Percentiles rank a stretch among this genome's conserved stretches.
Evolutionary conservation across 1,139 yeast species (phyloP).

Genomic region (Saccharomyces uvarum): DNA sequence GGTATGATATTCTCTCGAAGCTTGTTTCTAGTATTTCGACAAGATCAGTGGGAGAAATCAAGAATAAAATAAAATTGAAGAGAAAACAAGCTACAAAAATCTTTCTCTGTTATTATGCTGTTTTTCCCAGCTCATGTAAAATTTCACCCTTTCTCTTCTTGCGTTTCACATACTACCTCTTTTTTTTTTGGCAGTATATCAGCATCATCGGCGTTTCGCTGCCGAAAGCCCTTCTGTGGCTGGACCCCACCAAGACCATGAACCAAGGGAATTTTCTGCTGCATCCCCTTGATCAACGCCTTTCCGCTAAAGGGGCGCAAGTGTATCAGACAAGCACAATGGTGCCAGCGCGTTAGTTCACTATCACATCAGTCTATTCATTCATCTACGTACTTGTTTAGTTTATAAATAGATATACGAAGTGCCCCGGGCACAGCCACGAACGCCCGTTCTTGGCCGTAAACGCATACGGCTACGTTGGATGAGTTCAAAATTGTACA

Average conservation of each 20-base stretch:
- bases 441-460: background rate
- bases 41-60: background rate
- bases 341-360: background rate
- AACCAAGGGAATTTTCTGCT: background rate
- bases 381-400: background rate
- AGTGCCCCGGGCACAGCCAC: background rate
- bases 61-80: background rate
- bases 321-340: background rate
- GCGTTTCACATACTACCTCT: background rate
- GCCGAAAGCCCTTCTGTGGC: conserved; percentile 1
- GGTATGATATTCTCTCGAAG: background rate
- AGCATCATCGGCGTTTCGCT: background rate
- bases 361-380: background rate
- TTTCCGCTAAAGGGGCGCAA: background rate
- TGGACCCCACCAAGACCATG: background rate
- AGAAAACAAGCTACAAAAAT: background rate
- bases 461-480: background rate
- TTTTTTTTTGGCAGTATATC: background rate
- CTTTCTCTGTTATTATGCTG: background rate
- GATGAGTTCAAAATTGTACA: conserved; percentile 23
- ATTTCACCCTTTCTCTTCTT: background rate
- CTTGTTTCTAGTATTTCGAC: background rate
- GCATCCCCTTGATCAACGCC: background rate
- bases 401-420: background rate
- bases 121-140: background rate